phyloP scores from a whole-genome alignment of 2,329 filamentous ascomycete genomes.

The Eurotiales sp. region DNA sequence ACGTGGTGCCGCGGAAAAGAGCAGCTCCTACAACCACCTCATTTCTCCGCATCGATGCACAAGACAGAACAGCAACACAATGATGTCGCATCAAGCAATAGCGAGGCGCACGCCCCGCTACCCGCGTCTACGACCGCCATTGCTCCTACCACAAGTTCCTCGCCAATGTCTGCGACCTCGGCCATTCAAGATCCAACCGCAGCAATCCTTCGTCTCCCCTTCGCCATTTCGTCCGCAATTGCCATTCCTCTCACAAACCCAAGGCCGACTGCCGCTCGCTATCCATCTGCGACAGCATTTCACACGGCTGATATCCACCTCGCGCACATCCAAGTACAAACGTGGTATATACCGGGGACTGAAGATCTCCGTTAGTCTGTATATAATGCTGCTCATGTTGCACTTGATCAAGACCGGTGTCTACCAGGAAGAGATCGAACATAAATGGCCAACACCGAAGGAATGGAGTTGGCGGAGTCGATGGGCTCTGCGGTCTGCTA shows the following conservation, averaged over 20 bases:
- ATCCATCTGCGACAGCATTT: constrained; percentile 52
- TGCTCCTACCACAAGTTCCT: background rate
- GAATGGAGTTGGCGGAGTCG: constrained; percentile 76
- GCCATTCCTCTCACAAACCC: constrained; percentile 55
- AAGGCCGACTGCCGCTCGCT: constrained; percentile 39
- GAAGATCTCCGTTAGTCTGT: constrained; percentile 67
- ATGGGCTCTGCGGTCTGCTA: constrained; percentile 63
- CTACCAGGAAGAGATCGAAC: constrained; percentile 71
- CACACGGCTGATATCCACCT: constrained; percentile 73
- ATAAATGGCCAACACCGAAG: constrained; percentile 71
- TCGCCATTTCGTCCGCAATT: constrained; percentile 58
- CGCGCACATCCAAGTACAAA: constrained; percentile 54
- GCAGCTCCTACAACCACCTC: no score
- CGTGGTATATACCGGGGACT: constrained; percentile 59
- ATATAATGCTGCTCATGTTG: constrained; percentile 59
- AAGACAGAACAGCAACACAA: constrained; percentile 15
- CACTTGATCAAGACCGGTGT: constrained; percentile 62
- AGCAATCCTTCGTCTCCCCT: constrained; percentile 50
- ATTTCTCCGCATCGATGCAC: no score
- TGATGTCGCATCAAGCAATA: constrained; percentile 34
- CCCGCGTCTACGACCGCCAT: constrained; percentile 30
- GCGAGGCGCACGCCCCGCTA: constrained; percentile 39
- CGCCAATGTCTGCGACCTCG: constrained; percentile 29
- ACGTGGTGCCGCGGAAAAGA: no score
- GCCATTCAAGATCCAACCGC: constrained; percentile 57